These are phyloP conservation scores for Urochloa ruziziensis DNA, from an alignment of 176 grass and related monocot species.

Conservation along the genomic window DNA sequence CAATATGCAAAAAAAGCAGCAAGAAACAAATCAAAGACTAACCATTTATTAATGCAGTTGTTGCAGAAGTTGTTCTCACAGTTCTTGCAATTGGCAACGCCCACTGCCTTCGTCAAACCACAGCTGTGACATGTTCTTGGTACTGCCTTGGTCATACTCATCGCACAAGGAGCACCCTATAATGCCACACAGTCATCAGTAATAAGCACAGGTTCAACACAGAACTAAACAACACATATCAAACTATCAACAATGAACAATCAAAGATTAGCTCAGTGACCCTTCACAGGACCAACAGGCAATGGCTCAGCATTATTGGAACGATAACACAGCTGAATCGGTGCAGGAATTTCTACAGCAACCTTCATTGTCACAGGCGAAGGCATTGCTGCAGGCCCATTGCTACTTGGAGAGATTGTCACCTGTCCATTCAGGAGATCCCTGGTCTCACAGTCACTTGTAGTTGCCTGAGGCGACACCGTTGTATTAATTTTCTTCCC, in stretches of 20 bases:
- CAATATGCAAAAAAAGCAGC: not conserved
- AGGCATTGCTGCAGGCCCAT: slow-evolving; percentile 17
- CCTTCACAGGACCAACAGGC: slow-evolving; percentile 77
- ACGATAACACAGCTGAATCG: slow-evolving; percentile 56
- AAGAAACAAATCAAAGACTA: not conserved
- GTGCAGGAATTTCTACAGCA: slow-evolving; percentile 54
- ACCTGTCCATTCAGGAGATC: slow-evolving; percentile 93
- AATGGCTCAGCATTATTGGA: slow-evolving; percentile 90
- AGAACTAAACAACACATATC: slow-evolving; percentile 25
- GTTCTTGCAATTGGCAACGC: slow-evolving; percentile 61
- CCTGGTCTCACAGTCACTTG: slow-evolving; percentile 46
- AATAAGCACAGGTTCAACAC: not conserved
- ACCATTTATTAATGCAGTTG: slow-evolving; percentile 84
- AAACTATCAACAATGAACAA: slow-evolving; percentile 17
- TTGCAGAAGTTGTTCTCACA: slow-evolving; percentile 78
- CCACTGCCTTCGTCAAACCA: slow-evolving; percentile 48
- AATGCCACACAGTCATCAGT: slow-evolving; percentile 7
- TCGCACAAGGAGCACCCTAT: slow-evolving; percentile 60
- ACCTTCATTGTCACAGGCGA: slow-evolving; percentile 53
- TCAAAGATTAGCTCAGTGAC: slow-evolving; percentile 44
- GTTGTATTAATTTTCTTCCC: slow-evolving; percentile 31
- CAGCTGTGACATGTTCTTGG: slow-evolving; percentile 72
- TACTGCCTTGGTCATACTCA: slow-evolving; percentile 45
- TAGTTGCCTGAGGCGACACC: slow-evolving; percentile 19
- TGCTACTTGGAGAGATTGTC: slow-evolving; percentile 74